Base-by-base conservation (phyloP, 169 alveolate genomes). In the Theileria luwenshuni region DNA sequence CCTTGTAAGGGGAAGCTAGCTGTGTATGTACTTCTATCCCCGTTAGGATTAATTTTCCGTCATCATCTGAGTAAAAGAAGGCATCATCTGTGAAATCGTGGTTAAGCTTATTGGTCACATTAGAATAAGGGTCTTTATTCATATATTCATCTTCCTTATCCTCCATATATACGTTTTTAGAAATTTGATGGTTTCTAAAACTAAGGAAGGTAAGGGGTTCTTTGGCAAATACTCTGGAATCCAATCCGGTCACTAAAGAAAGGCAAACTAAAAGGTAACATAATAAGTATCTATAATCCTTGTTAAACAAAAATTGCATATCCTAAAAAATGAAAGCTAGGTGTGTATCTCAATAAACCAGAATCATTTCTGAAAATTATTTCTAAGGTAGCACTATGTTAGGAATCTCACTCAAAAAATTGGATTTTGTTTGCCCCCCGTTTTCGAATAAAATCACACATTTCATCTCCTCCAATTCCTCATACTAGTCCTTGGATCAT, bases 21-120 rank as follows among this genome's bases (percentile, higher is more conserved):
- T 89, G 94, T 41, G 84, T 71, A 41, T 89, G 94, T 8, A 84
- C 81, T 68, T 89, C 94, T 17, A 89, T 54, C 7, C 94, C 94
- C 45, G 84, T 84, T 28, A 75, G 47, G 51, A 76, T 68, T 17
- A n/a, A 5, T 62, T 62, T 62, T 23, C 47, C 30, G 60, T 62
- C 54, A 21, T 45, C 72, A 23, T 43, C 38, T 2, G 41, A 25
- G 60, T n/a, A 27, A 21, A 3, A 43, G 35, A n/a, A 43, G 35
- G 35, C 45, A 19, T 45, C 58, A 13, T 62, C 58, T 5, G 32
- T 27, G 19, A 23, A 45, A 23, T 62, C 72, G 41, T 62, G 58
- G 19, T 21, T n/a, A 27, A 17, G 25, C 13, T 56, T 43, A 17
- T 7, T 8, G 32, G 17, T n/a, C 25, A 56, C 43, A 2, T 13